These are phyloP conservation scores for Thalassiosira gravida DNA, from an alignment of 352 stramenopile species.

Conservation along the genomic window DNA sequence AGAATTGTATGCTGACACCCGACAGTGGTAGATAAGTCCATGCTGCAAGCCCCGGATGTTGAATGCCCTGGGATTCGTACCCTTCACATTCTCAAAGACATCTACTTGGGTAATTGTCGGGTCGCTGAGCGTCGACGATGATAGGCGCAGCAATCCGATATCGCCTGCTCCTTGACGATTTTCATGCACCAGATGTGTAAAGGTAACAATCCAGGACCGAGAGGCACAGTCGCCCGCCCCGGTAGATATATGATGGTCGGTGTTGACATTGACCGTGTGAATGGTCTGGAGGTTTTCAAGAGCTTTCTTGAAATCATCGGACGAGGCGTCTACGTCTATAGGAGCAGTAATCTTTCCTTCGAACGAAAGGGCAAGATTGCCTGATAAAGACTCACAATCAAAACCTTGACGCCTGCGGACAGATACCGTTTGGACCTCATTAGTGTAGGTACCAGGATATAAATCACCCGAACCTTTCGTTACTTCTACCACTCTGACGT, in stretches of 20 bases:
- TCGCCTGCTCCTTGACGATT: slow-evolving; percentile 90
- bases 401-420: slow-evolving; percentile 78
- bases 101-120: slow-evolving; percentile 85
- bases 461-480: slow-evolving; percentile 88
- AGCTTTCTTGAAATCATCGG: slow-evolving; percentile 88
- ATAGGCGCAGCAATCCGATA: slow-evolving; percentile 84
- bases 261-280: slow-evolving; percentile 81
- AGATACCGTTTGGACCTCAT: slow-evolving; percentile 91
- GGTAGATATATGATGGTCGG: slow-evolving; percentile 56
- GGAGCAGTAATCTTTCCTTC: slow-evolving; percentile 87
- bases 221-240: slow-evolving; percentile 39
- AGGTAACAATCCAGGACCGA: slow-evolving; percentile 91
- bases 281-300: slow-evolving; percentile 87
- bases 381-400: slow-evolving; percentile 72
- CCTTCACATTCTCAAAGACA: slow-evolving; percentile 90
- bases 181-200: slow-evolving; percentile 91
- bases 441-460: slow-evolving; percentile 91
- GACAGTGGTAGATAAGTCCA: slow-evolving; percentile 91
- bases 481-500: slow-evolving; percentile 88
- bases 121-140: slow-evolving; percentile 64
- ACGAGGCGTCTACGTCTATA: slow-evolving; percentile 87
- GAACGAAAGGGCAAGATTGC: slow-evolving; percentile 90
- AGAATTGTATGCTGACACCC: slow-evolving; percentile 93
- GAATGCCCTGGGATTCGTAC: slow-evolving; percentile 90
- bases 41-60: slow-evolving; percentile 89